A percentile compares a stretch with the other conserved stretches of the same genome.
phyloP scores from a whole-genome alignment of 306 rosid genomes.

The Styphnolobium japonicum region DNA sequence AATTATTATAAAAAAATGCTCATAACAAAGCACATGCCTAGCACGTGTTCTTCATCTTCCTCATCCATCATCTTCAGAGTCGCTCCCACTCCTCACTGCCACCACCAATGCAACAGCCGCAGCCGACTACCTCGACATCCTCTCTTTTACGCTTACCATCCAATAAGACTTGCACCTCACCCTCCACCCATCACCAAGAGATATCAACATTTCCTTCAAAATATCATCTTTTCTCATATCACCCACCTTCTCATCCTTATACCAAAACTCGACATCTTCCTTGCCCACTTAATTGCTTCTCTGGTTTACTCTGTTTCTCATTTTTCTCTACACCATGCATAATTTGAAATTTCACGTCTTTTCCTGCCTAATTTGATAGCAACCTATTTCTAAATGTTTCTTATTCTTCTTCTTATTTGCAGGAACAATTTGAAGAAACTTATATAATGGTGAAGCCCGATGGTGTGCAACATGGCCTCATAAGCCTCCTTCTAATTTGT shows the following conservation, averaged over 20 bases:
- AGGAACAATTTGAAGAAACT: slow-evolving; percentile 87
- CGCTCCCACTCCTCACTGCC: too few relatives aligned
- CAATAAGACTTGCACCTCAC: slow-evolving; percentile 22
- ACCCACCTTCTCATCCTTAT: slow-evolving; percentile 25
- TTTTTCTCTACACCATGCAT: neutral
- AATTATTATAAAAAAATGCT: too few relatives aligned
- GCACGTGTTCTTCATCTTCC: too few relatives aligned
- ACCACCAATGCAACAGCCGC: too few relatives aligned
- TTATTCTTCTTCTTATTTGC: slow-evolving; percentile 22
- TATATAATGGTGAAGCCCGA: slow-evolving; percentile 98
- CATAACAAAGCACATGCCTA: too few relatives aligned
- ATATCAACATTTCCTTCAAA: slow-evolving; percentile 72
- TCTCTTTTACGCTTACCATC: slow-evolving; percentile 38
- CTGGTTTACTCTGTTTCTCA: slow-evolving; percentile 44
- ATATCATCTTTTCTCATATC: slow-evolving; percentile 54
- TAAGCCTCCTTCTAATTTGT: slow-evolving; percentile 31
- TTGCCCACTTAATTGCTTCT: slow-evolving; percentile 79
- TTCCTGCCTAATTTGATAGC: neutral
- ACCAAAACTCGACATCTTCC: slow-evolving; percentile 60
- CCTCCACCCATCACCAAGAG: slow-evolving; percentile 31
- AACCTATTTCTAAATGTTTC: neutral
- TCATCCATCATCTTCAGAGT: too few relatives aligned
- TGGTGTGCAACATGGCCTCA: slow-evolving; percentile 97
- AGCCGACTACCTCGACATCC: too few relatives aligned
- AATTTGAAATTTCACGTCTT: neutral